Percentiles rank a stretch among this genome's conserved stretches.
These are phyloP conservation scores for Kodamaea sp. DNA, from an alignment of 1,139 yeast species.

Conservation along the genomic window DNA sequence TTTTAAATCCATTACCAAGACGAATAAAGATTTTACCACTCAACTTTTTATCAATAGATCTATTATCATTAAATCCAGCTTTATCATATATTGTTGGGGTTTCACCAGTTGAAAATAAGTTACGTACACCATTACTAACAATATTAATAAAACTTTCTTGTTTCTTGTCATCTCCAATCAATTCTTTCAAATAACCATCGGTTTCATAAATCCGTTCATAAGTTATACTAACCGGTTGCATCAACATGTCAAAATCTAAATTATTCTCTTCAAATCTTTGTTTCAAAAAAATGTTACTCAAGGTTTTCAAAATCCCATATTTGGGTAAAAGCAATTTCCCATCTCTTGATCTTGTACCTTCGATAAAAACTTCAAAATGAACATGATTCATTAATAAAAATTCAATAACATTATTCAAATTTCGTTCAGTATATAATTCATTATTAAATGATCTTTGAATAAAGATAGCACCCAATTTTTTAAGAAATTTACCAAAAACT, in stretches of 20 bases:
- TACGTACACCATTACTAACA: conserved; percentile 33
- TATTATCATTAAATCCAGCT: conserved; percentile 28
- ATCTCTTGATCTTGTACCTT: conserved; percentile 65
- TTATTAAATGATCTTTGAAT: conserved; percentile 45
- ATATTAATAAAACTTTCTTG: conserved; percentile 42
- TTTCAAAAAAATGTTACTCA: conserved; percentile 44
- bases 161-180: conserved; percentile 57
- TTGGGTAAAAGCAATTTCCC: conserved; percentile 64
- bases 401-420: conserved; percentile 53
- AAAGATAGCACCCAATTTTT: conserved; percentile 46
- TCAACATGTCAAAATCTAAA: conserved; percentile 37
- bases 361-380: conserved; percentile 61
- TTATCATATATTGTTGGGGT: conserved; percentile 8
- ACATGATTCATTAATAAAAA: conserved; percentile 49
- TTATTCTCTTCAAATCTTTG: conserved; percentile 44
- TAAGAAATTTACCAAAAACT: conserved; percentile 47
- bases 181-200: conserved; percentile 58
- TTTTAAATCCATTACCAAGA: conserved; percentile 33
- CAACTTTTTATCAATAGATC: conserved; percentile 19
- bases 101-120: conserved; percentile 17
- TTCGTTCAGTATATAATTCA: conserved; percentile 55
- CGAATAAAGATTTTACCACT: conserved; percentile 40
- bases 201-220: conserved; percentile 68
- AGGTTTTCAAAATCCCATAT: conserved; percentile 57
- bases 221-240: conserved; percentile 59